phyloP scores from a whole-genome alignment of 768 basidiomycete genomes.

The Aureoboletus auriporus region DNA sequence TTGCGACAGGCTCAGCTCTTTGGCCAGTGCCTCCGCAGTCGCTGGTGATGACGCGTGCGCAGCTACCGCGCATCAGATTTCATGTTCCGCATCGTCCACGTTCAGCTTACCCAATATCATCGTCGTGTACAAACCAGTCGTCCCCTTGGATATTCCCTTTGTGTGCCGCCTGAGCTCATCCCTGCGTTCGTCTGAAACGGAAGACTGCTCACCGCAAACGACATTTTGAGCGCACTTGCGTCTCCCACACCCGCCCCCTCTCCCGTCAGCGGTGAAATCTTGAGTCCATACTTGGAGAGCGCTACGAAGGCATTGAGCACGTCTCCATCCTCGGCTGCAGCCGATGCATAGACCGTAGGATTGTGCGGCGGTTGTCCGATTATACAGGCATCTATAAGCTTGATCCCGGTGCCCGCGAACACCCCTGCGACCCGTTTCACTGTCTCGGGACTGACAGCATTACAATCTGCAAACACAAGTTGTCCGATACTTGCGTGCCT shows the following conservation, averaged over 20 bases:
- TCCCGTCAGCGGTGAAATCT: conserved; percentile 42
- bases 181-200: background rate
- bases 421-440: conserved; percentile 44
- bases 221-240: conserved; percentile 63
- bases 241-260: conserved; percentile 50
- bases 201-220: conserved; percentile 48
- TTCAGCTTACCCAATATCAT: conserved; percentile 48
- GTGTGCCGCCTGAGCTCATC: background rate
- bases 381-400: conserved; percentile 54
- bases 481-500: background rate
- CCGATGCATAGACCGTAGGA: conserved; percentile 55
- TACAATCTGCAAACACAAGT: conserved; percentile 51
- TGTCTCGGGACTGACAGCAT: conserved; percentile 52
- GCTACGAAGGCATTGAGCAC: conserved; percentile 37
- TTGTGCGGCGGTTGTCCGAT: conserved; percentile 57
- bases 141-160: conserved; percentile 56
- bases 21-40: conserved; percentile 53
- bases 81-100: background rate
- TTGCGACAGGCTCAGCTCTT: conserved; percentile 46
- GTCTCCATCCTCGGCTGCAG: conserved; percentile 27
- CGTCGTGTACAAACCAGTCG: conserved; percentile 48
- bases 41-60: conserved; percentile 56
- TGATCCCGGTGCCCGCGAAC: conserved; percentile 36
- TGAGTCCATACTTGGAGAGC: conserved; percentile 42
- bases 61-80: conserved; percentile 31